Evolutionary conservation across 352 stramenopile genomes (phyloP), one percentile per base, ranked within the genome.

Genomic region (Hyaloperonospora brassicae): DNA sequence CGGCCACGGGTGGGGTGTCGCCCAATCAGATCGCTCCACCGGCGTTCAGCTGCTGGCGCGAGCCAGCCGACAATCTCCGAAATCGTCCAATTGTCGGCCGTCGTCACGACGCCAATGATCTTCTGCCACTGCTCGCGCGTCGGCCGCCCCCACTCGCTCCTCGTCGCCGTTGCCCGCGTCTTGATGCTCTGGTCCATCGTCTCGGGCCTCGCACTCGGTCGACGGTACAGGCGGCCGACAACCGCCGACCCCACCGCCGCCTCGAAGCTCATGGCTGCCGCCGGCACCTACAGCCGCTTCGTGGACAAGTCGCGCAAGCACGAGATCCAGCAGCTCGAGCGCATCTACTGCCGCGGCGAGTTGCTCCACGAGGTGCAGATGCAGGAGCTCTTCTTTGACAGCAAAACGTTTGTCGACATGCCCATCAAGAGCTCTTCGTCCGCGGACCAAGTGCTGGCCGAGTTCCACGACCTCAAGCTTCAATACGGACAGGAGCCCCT

Each of bases 351-450:
- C 57, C 52, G 45, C 4, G 76, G 79, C 2, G 59, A 75, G 13
- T 52, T 89, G 25, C 68, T 88, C 21, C 62, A 83, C 47, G 61
- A 81, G 14, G 67, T 95, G 42, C 81, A 96, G 57, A 65, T 58
- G 43, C 52, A 60, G 23, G 31, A 69, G 27, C 40, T 96, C 23
- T 96, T 91, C 48, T 58, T 64, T 10, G 87, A 96, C 62, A 87
- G 75, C 66, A 96, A 96, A 50, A 67, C 86, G 44, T 96, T 96
- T 65, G 87, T 96, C 2, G 85, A 95, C 62, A 93, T 94, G 85
- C 80, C 86, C 22, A 73, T 95, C 50, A 84, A 76, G 57, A 12
- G 13, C 23, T 55, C 66, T 12, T 62, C 59, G 13, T 62, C 63
- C 23, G 68, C 84, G 24, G 50, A 76, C 17, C 22, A 59, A 17